Base-by-base conservation (phyloP, 2,329 filamentous ascomycete species). In the Madurella mycetomatis region DNA sequence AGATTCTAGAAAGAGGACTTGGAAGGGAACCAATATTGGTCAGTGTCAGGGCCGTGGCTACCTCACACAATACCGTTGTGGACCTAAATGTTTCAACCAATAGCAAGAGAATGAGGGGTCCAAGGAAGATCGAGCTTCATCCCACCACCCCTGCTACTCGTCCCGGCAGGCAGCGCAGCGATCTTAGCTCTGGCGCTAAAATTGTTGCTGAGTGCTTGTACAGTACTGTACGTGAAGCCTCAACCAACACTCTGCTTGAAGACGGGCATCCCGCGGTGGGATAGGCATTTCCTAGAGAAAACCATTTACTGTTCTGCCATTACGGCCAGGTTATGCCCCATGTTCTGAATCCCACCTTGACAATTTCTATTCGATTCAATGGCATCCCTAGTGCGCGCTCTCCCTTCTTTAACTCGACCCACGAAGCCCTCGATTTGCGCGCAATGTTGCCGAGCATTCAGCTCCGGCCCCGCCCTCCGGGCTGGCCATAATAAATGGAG, bases 401-500 rank as follows among this genome's bases (percentile, higher is more conserved):
- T 61, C 48, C 46, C 53, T 1, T 53, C 56, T 18, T 45, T 62
- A 19, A 34, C 50, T 40, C 56, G 59, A 41, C 45, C 52, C 31
- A 13, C 53, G 50, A 31, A 48, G 47, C 41, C 50, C 57, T 54
- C 50, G 18, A 55, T 78, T 60, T 83, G 79, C 61, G 71, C 69
- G 40, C 71, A 70, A 70, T 81, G 77, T 60, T 67, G 56, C 54
- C 78, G 80, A 51, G 65, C 69, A 37, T 77, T 86, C 56, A 69
- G 69, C 52, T 74, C 74, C 15, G 77, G 74, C 15, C 60, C 76
- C 9, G 54, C 64, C 8, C 66, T 72, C 13, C 71, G 73, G 57
- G 85, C 87, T 19, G 91, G 91, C 13, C 91, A 96, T 73, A 96
- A 87, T 71, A 88, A 91, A 69, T 99, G 94, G 94, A 91, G 90